phyloP scores from a whole-genome alignment of 2,329 filamentous ascomycete genomes.

The Colletotrichum lupini region DNA sequence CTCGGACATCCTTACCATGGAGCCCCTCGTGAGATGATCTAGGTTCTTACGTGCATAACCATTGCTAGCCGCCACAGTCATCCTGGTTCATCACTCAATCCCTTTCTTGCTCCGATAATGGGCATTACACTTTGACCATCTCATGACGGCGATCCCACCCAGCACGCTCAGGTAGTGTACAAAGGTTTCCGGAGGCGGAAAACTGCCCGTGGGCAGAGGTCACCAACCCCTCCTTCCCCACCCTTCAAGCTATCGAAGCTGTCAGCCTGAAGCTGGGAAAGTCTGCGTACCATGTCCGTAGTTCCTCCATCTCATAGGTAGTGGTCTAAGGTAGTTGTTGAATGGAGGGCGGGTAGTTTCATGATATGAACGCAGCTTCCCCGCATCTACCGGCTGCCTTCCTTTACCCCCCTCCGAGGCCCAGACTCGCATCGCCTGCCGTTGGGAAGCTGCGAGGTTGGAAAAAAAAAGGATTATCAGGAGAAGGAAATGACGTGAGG shows the following conservation, averaged over 20 bases:
- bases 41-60: background rate
- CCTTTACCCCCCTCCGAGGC: background rate
- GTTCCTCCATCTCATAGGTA: too few relatives aligned
- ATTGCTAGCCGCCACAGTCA: slow-evolving; percentile 7
- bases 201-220: too few relatives aligned
- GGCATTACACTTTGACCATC: background rate
- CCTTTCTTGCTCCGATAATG: too few relatives aligned
- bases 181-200: too few relatives aligned
- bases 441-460: background rate
- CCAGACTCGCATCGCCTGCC: background rate
- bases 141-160: background rate
- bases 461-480: background rate
- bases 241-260: background rate
- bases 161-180: too few relatives aligned
- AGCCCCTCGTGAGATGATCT: background rate
- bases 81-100: background rate
- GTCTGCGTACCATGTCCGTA: too few relatives aligned
- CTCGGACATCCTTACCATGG: background rate
- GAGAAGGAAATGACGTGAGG: background rate
- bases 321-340: background rate
- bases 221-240: background rate
- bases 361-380: slow-evolving; percentile 2
- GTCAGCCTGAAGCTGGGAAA: background rate
- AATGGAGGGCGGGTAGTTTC: background rate
- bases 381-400: slow-evolving; percentile 17